Base-by-base conservation (phyloP, 306 rosid species). In the Corylus heterophylla region DNA sequence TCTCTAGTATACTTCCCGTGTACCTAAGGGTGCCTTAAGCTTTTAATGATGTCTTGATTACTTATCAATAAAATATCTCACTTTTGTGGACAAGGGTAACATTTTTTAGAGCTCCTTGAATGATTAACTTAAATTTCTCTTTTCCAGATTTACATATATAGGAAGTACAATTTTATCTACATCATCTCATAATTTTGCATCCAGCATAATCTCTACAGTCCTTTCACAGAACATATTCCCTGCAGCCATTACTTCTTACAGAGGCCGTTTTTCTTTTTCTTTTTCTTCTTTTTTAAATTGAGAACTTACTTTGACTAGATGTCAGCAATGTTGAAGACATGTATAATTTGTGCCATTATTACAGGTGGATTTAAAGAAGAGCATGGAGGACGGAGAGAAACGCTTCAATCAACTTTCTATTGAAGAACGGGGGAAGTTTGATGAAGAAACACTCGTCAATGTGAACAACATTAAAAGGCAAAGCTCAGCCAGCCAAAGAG, bases 371-470 rank as follows among this genome's bases (percentile, higher is more conserved):
- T 39, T 88, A 69, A 95, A 92, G 85, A 87, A 88, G 78, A 91
- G 96, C 80, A 83, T 93, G 78, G 99, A 95, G 83, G 93, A 83
- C 66, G 98, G 96, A 20, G 99, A 95, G 88, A 95, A 90, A 80
- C 93, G 88, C 51, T 95, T 95, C 86, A 93, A 95, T 86, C 95
- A 91, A 87, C 92, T 93, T 88, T 95, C 99, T 66, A 95, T 95
- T 73, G 99, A 95, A 86, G 99, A 95, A 74, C 88, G 98, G n/a
- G 99, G 98, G 18, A 95, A 95, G 79, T 95, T 95, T 81, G 98
- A 95, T 77, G 99, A 95, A 80, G 99, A 95, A 85, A 95, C 99
- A 2, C 91, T 95, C 31, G 92, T 95, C 79, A 95, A 95, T 80
- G 99, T 95, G 51, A 95, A 93, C 84, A 95, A 83, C 82, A 84